Base-by-base conservation (phyloP, 805 yeast species). In the Kodamaea kaohsiungensis region DNA sequence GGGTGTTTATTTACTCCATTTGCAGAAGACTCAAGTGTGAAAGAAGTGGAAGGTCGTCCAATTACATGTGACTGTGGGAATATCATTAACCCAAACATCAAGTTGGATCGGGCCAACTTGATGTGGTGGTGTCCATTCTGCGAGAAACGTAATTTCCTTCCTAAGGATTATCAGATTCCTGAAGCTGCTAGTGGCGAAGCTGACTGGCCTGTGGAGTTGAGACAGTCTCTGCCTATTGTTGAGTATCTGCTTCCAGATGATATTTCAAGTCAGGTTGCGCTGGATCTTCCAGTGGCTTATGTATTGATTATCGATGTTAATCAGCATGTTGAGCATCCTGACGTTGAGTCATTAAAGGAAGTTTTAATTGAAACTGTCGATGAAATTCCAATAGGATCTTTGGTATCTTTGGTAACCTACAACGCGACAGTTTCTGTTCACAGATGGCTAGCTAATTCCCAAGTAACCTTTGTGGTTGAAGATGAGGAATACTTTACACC, bases 51-150 rank as follows among this genome's bases (percentile, higher is more conserved):
- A 9, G 52, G 58, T 3, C 13, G 19, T 7, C 69, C 75, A 0
- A 30, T 68, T 2, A 17, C 47, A 45, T 75, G 79, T 7, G 48
- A 57, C 17, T 75, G 79, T 57, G 61, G 62, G 2, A 58, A 56
- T 39, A 59, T 56, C 46, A 62, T 72, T 49, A 73, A 70, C 54
- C 71, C 71, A 2, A 61, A 55, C 48, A 61, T 67, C 27, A 67
- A 64, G 46, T 37, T 72, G 12, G 77, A 73, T 55, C 55, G 70
- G 5, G 55, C 38, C 3, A 71, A 69, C 51, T 53, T 54, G 18
- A 64, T 63, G 66, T 75, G 79, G 78, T 65, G 70, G 71, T 75
- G 79, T 53, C 76, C 75, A 0, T 62, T 70, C 40, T 75, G 79
- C 53, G 61, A 59, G 12, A 61, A 64, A 39, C 59, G 59, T 33